Evolutionary conservation across 2,329 filamentous ascomycete species (phyloP).

Genomic region (Pseudonectria foliicola): DNA sequence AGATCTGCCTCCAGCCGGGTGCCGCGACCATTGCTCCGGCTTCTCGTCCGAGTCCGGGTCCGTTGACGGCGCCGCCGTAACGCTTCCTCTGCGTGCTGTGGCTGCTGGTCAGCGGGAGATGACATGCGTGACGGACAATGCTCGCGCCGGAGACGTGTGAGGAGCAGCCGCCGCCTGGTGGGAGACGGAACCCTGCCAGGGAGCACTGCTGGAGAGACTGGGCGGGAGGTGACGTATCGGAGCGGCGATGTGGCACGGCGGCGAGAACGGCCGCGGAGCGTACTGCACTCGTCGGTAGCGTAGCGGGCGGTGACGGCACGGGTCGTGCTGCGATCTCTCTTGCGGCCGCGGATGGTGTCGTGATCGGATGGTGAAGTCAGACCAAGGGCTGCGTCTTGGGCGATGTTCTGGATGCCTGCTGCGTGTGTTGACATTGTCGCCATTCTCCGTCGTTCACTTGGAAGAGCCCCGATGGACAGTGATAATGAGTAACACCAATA

Average conservation of each 20-base stretch:
- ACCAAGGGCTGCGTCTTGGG: constrained; percentile 3
- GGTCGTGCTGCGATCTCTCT: constrained; percentile 32
- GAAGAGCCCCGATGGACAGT: no score
- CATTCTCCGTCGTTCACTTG: no score
- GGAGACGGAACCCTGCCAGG: constrained; percentile 33
- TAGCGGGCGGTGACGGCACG: constrained; percentile 24
- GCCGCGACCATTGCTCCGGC: constrained; percentile 18
- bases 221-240: constrained; percentile 22
- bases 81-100: constrained; percentile 6
- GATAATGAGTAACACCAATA: no score
- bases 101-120: constrained; percentile 27
- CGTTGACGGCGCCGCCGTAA: constrained; percentile 27
- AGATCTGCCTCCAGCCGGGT: constrained; percentile 25
- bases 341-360: constrained; percentile 31
- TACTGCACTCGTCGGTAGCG: constrained; percentile 34
- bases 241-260: constrained; percentile 32
- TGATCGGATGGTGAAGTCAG: constrained; percentile 16
- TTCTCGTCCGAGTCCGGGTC: constrained; percentile 28
- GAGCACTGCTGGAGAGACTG: constrained; percentile 9
- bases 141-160: constrained; percentile 35
- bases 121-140: constrained; percentile 36
- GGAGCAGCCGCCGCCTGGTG: constrained; percentile 34
- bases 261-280: constrained; percentile 34
- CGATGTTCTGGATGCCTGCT: constrained; percentile 1
- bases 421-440: no score